These are phyloP conservation scores for Chaetoscypha palmicola DNA, from an alignment of 2,329 filamentous ascomycete species.

Conservation along the genomic window DNA sequence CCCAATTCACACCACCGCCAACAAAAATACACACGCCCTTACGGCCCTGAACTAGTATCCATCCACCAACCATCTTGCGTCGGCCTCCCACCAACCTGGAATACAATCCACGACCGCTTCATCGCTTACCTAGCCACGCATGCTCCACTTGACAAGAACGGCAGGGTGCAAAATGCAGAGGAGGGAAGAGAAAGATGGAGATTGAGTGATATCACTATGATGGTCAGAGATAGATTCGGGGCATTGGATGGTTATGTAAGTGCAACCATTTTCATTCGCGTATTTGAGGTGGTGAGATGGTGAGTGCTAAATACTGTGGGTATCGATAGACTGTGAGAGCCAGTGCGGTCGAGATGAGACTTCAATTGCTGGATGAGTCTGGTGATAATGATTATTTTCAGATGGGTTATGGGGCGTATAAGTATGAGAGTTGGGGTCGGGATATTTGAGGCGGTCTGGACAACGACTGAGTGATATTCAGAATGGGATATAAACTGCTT, in stretches of 20 bases:
- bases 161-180: conserved; percentile 15
- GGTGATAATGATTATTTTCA: conserved; percentile 25
- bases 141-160: conserved; percentile 20
- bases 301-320: not conserved
- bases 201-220: conserved; percentile 16
- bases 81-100: conserved; percentile 20
- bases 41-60: not conserved
- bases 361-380: conserved; percentile 18
- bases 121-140: conserved; percentile 27
- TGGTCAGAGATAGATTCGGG: conserved; percentile 19
- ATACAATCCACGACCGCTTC: conserved; percentile 21
- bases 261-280: not conserved
- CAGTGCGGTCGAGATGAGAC: conserved; percentile 20
- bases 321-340: conserved; percentile 13
- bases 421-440: conserved; percentile 18
- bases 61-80: conserved; percentile 15
- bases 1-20: not conserved
- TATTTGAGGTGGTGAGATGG: not conserved
- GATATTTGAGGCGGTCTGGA: conserved; percentile 14
- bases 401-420: conserved; percentile 22
- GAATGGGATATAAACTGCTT: no score
- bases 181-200: conserved; percentile 21
- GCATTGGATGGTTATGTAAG: conserved; percentile 18
- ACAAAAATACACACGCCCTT: not conserved
- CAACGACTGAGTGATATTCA: no score